phyloP scores from a whole-genome alignment of 179 eudicot genomes.

The Spergularia azorica region DNA sequence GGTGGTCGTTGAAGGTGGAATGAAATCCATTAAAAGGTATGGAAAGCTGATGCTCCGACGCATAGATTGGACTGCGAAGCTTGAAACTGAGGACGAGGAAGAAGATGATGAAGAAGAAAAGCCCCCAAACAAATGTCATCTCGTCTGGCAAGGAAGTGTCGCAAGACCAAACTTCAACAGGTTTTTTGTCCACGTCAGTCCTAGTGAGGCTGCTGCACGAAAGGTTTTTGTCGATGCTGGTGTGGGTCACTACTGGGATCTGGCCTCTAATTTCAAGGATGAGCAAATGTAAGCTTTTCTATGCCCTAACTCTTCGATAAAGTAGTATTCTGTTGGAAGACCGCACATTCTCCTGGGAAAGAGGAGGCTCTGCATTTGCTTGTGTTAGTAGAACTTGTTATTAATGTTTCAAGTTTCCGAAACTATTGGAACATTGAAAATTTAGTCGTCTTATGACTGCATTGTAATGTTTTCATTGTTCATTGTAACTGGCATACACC shows the following conservation, averaged over 20 bases:
- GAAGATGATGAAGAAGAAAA: slow-evolving; percentile 65
- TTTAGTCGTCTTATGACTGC: too few species aligned
- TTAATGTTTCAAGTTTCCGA: too few species aligned
- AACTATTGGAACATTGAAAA: too few species aligned
- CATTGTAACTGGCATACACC: too few species aligned
- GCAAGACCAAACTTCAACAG: slow-evolving; percentile 66
- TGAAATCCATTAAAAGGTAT: slow-evolving; percentile 88
- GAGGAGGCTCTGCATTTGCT: too few species aligned
- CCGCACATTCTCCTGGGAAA: neutral
- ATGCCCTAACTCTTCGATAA: neutral
- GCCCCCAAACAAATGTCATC: slow-evolving; percentile 60
- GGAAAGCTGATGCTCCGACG: slow-evolving; percentile 90
- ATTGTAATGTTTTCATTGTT: too few species aligned
- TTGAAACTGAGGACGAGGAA: slow-evolving; percentile 58
- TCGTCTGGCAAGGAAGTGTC: slow-evolving; percentile 96
- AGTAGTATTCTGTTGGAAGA: neutral
- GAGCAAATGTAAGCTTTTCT: slow-evolving; percentile 41
- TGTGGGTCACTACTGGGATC: slow-evolving; percentile 92
- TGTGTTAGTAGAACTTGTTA: too few species aligned
- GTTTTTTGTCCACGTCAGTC: slow-evolving; percentile 74
- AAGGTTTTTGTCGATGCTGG: slow-evolving; percentile 82
- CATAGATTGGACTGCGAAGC: slow-evolving; percentile 77
- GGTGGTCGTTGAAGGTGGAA: slow-evolving; percentile 94
- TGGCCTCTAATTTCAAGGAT: slow-evolving; percentile 69
- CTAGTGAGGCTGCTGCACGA: slow-evolving; percentile 83